Evolutionary conservation across 164 flowering plant species (phyloP), one percentile per base, ranked within the genome.

Genomic region (Umbilicus rupestris): DNA sequence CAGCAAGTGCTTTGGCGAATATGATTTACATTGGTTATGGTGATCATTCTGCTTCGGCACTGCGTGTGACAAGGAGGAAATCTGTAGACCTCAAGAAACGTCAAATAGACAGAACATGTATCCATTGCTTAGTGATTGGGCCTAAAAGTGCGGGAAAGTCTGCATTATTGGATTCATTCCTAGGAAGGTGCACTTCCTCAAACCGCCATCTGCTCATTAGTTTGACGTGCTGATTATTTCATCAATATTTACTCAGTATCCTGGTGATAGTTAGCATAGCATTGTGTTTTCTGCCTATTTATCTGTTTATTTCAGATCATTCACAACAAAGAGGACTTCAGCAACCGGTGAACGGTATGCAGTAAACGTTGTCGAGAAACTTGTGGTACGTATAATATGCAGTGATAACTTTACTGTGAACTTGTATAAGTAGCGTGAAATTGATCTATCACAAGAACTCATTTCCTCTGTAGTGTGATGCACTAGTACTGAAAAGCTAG

Each of bases 61-160:
- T 89, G 59, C 85, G 78, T 72, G 74, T 88, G 28, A 91, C 96
- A 24, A 80, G 90, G 73, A 83, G 78, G 72, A 87, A 96, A 71
- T 75, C 81, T 7, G 3, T 80, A 52, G 96, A 95, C 73, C 83
- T 92, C 30, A 91, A 86, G 75, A 87, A 85, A 76, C 84, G 84
- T 72, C 96, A 84, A 58, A 73, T 86, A 8, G 97, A 87, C 20
- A 81, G 97, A 80, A 88, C 85, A 76, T 96, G 89, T 66, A 81
- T 78, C 78, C 96, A 92, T 65, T 95, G 99, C 75, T 88, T 85
- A 76, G 96, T 95, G 66, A 84, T 89, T 82, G 99, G 99, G 58
- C 96, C 99, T 24, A 82, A 75, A 73, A 78, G 76, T 66, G 82
- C 96, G 68, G 99, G 99, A 47, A 95, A 95, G 46, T 83, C 97